These are phyloP conservation scores for Acorus gramineus DNA, from an alignment of 106 monocot genomes.

Conservation along the genomic window DNA sequence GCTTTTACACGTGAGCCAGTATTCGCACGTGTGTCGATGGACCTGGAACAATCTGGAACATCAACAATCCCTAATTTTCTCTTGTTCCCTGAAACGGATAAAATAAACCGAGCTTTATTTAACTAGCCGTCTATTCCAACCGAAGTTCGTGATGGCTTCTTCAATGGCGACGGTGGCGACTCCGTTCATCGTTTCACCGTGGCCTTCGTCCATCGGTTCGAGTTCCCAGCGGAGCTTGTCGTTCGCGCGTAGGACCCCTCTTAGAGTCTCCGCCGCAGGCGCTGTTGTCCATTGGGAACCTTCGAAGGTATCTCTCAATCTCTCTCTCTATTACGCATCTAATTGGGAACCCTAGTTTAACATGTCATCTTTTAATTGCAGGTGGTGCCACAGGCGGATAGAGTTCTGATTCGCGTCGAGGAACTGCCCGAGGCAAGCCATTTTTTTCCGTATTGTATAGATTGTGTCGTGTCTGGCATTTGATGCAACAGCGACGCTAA, in stretches of 20 bases:
- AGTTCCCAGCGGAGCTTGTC: background rate
- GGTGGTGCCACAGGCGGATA: constrained; percentile 87
- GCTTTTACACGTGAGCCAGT: too few species aligned
- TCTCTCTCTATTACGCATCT: background rate
- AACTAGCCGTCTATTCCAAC: too few species aligned
- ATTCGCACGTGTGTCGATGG: too few species aligned
- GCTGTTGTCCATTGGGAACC: constrained; percentile 53
- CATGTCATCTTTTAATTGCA: constrained; percentile 15
- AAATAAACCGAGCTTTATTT: too few species aligned
- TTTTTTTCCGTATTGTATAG: background rate
- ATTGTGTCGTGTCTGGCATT: background rate
- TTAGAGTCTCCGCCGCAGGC: constrained; percentile 30
- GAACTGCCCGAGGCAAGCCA: constrained; percentile 70
- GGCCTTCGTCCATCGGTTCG: background rate
- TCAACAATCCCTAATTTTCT: too few species aligned
- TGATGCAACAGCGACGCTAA: background rate
- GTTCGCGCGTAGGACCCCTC: constrained; percentile 15
- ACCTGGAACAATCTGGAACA: too few species aligned
- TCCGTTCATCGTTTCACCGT: constrained; percentile 18
- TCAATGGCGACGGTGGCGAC: constrained; percentile 28
- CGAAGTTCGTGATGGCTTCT: constrained; percentile 22
- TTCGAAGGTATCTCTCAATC: constrained; percentile 32
- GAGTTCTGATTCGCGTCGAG: constrained; percentile 89
- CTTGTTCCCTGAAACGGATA: too few species aligned
- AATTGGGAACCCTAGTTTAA: background rate